Base-by-base conservation (phyloP, 805 yeast species). In the Debaryomyces tyrocola region DNA sequence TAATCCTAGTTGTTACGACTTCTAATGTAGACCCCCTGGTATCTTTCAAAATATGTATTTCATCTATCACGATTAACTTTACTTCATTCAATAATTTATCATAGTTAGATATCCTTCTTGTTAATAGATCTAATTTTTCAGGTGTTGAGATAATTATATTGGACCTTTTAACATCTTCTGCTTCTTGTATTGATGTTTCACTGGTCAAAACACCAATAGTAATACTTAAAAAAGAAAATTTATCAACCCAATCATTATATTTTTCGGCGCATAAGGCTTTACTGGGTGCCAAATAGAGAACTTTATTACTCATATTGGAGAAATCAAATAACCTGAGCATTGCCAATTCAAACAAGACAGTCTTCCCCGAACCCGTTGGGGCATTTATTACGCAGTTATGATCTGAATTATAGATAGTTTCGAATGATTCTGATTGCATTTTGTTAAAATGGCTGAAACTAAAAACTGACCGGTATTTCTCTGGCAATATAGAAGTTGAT, bases 361-460 rank as follows among this genome's bases (percentile, higher is more conserved):
- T 79, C 51, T 80, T 80, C 0, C 85, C 84, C 0, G 85, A 79
- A 0, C 85, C 84, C 0, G 84, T 78, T 0, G 85, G 85, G 4
- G 84, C 66, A 35, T 80, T 70, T 8, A 80, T 62, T 4, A 80
- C 76, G 51, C 76, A 73, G 48, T 78, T 80, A 27, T 60, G 52
- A 14, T 60, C 54, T 2, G 56, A 42, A 4, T 64, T 51, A 52
- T 69, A 80, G 4, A 80, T 46, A 1, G 44, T 24, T 2, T 59
- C 45, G 48, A 75, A 79, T 6, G 78, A 70, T 40, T 60, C 63
- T 1, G 79, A 66, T 57, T 80, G 85, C 83, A 80, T 78, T 45
- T 52, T 63, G 49, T 80, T 80, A 56, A 80, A 75, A 8, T 53
- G 37, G 2, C 46, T 20, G 51, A 74, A 75, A 1, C 50, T 47